Conservation (phyloP, 257 asterid genomes). For the Paraleonurus japonicus region DNA sequence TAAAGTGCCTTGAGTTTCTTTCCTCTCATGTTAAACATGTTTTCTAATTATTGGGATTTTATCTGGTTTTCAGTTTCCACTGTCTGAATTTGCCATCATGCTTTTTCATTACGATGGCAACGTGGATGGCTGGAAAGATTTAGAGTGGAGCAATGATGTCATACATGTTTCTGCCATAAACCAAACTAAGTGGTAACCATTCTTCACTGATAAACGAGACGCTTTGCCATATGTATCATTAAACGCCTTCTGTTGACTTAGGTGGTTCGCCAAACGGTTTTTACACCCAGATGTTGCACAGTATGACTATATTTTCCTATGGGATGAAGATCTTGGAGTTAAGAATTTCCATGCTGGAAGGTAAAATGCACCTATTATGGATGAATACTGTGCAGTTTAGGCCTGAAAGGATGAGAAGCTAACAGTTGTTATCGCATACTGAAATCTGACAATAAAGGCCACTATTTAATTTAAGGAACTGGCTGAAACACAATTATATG, state of each 20-base stretch:
- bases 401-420: not conserved
- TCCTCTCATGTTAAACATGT: not conserved
- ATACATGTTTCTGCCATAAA: conserved; percentile 64
- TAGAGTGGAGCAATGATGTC: conserved; percentile 58
- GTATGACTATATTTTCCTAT: conserved; percentile 62
- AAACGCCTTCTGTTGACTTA: conserved; percentile 19
- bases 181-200: conserved; percentile 73
- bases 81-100: conserved; percentile 51
- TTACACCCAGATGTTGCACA: conserved; percentile 75
- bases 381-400: too few species aligned
- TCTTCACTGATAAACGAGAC: not conserved
- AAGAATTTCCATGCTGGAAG: conserved; percentile 60
- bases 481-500: not conserved
- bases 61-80: conserved; percentile 49
- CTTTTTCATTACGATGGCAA: conserved; percentile 80
- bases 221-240: not conserved
- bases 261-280: conserved; percentile 94
- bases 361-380: conserved; percentile 31
- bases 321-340: conserved; percentile 92
- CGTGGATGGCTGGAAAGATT: conserved; percentile 65
- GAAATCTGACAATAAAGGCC: not conserved
- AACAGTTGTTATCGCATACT: not conserved
- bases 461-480: not conserved
- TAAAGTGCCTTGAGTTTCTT: not conserved
- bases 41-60: not conserved